Base-by-base conservation (phyloP, 148 eudicot species). In the Pouteria glomerata region DNA sequence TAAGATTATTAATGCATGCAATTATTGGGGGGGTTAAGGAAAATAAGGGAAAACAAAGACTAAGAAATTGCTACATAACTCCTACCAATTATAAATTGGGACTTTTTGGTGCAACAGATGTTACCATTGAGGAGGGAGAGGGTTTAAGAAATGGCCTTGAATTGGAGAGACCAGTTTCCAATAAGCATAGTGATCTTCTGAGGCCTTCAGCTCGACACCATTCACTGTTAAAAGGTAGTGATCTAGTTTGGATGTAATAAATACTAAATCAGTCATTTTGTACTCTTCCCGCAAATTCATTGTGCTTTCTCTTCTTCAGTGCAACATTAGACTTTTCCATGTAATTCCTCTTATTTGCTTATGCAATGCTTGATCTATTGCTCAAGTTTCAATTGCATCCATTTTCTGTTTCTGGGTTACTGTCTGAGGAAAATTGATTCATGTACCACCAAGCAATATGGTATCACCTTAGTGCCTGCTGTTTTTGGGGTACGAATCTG, bases 191-290 rank as follows among this genome's bases (percentile, higher is more conserved):
- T 68, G 86, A 80, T 74, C 83, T 85, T 77, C 76, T 80, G 83
- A 87, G 87, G 74, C 86, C 90, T 53, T 80, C 86, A 65, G 77
- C 87, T 82, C 88, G 85, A 61, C 78, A 81, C 71, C 79, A 75
- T 64, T 80, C 89, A 68, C 56, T 82, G 44, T 77, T 80, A 69
- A 85, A 79, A 89, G 89, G 94, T 89, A 82, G 74, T 62, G 37
- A 44, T 82, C 51, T 14, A 62, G 30, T 31, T 44, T 73, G 52
- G 71, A 33, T 47, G 45, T 69, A 33, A 30, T 75, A 3, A 56
- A 62, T 60, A 24, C 21, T 61, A 3, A 7, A 11, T 60, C 6
- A 21, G 11, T 60, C 29, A 3, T 47, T 42, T 59, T 44, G 19
- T 41, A 15, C 47, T 59, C 19, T 16, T 19, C 23, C 51, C 13